Conservation (phyloP, 768 basidiomycete genomes). For the Candolleomyces eurysporus region DNA sequence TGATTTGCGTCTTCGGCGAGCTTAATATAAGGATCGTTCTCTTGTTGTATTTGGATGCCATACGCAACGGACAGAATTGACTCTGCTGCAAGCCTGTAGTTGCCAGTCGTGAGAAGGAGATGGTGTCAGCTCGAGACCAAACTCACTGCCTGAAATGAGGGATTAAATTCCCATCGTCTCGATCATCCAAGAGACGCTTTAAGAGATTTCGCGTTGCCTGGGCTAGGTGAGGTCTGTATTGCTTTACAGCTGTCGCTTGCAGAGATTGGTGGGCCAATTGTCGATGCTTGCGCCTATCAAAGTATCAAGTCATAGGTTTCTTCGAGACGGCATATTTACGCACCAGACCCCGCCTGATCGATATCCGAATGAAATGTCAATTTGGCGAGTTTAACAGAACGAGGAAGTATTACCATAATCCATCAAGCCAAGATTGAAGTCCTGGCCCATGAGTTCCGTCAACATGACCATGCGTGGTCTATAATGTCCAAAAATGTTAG, state of each 20-base stretch:
- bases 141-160: not conserved
- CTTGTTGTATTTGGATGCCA: constrained; percentile 29
- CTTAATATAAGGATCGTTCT: constrained; percentile 29
- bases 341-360: constrained; percentile 18
- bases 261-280: constrained; percentile 30
- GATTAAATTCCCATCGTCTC: constrained; percentile 5
- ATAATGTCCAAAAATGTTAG: too few species aligned
- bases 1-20: constrained; percentile 21
- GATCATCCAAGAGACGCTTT: constrained; percentile 24
- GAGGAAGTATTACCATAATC: constrained; percentile 21
- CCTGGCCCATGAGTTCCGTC: constrained; percentile 23
- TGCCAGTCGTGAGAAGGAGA: too few species aligned
- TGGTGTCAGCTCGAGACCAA: too few species aligned
- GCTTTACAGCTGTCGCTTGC: constrained; percentile 20
- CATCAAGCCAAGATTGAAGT: constrained; percentile 26
- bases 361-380: constrained; percentile 4
- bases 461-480: constrained; percentile 19
- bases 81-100: constrained; percentile 23
- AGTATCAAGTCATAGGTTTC: too few species aligned
- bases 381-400: not conserved
- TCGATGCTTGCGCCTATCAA: constrained; percentile 31
- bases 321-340: too few species aligned
- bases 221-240: constrained; percentile 22
- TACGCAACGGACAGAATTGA: constrained; percentile 33
- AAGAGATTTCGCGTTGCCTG: constrained; percentile 28